phyloP scores from a whole-genome alignment of 2,329 filamentous ascomycete species.

The Hansfordia pulvinata region DNA sequence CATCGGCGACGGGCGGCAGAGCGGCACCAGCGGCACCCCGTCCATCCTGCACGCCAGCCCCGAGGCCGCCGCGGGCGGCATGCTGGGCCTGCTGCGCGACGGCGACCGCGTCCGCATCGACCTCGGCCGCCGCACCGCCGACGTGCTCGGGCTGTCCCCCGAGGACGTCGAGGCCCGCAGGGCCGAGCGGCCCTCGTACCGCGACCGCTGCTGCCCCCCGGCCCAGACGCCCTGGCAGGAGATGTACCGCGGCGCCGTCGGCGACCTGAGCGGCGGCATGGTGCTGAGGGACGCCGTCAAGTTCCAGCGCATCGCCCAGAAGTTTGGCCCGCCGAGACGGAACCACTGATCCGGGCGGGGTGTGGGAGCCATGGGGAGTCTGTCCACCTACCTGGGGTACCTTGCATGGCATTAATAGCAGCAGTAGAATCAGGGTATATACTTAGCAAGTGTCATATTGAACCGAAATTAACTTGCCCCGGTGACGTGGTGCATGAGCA shows the following conservation, averaged over 20 bases:
- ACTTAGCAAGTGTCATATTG: too few relatives aligned
- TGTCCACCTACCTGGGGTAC: too few relatives aligned
- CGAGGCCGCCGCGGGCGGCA: slow-evolving; percentile 39
- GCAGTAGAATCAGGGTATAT: too few relatives aligned
- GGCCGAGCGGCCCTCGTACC: slow-evolving; percentile 19
- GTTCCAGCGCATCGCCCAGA: slow-evolving; percentile 31
- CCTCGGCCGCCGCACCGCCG: slow-evolving; percentile 30
- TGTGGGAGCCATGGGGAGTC: too few relatives aligned
- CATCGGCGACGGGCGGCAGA: slow-evolving; percentile 40
- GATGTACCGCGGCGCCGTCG: slow-evolving; percentile 29
- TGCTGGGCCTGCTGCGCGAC: slow-evolving; percentile 33
- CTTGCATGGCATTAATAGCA: too few relatives aligned
- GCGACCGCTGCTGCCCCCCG: slow-evolving; percentile 22
- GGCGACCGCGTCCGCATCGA: slow-evolving; percentile 36
- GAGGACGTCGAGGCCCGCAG: slow-evolving; percentile 26
- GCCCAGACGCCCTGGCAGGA: slow-evolving; percentile 37
- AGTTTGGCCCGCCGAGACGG: slow-evolving; percentile 23
- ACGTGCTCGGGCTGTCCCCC: slow-evolving; percentile 27
- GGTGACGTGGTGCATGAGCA: too few relatives aligned
- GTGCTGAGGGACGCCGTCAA: slow-evolving; percentile 29
- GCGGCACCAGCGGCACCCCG: slow-evolving; percentile 38
- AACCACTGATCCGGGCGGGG: too few relatives aligned
- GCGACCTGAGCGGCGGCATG: slow-evolving; percentile 30
- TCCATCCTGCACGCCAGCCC: slow-evolving; percentile 42
- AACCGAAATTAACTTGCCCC: too few relatives aligned